Evolutionary conservation across 1,284 basidiomycete species (phyloP), one percentile per base, ranked within the genome.

Genomic region (Ustilago cynodontis): DNA sequence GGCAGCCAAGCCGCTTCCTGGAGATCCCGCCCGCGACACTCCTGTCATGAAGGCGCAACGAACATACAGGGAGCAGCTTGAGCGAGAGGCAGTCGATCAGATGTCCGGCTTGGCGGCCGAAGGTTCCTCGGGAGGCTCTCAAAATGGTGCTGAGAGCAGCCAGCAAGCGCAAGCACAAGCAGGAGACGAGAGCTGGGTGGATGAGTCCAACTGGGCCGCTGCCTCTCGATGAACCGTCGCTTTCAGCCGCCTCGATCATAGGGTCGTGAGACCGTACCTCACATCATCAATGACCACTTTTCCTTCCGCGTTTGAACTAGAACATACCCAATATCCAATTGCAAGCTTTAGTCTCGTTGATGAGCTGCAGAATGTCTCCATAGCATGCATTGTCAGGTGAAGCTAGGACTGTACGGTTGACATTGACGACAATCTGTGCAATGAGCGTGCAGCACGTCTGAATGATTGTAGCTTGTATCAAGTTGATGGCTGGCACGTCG

Each of bases 21-120:
- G 68, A 10, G 70, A 72, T 35, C 52, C 64, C 2, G 58, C 58
- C 0, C 58, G 53, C 20, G 77, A 79, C 49, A 72, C 77, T 39
- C 77, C 77, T 11, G 68, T 78, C 18, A 71, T 78, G 68, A 64
- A 55, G 49, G 77, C 77, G 31, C 71, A 78, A 43, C 65, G 71
- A 43, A 60, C 72, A 3, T 62, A 68, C 26, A 49, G 65, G 68
- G 73, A 76, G 51, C 64, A 68, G 39, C 43, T 76, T 16, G 60
- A 67, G 45, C 59, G 59, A 8, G 73, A 71, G 54, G 73, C 73
- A 20, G 68, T 52, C 6, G 68, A 62, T 10, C 68, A 71, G 31
- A 29, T 65, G 26, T 53, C 67, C 3, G 50, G 18, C 1, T 58
- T 35, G 3, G 22, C 47, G 20, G 18, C 18, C 3, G 20, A 26